Evolutionary conservation across 2,329 filamentous ascomycete species (phyloP), one percentile per base, ranked within the genome.

Genomic region (Leptographium radiaticola): DNA sequence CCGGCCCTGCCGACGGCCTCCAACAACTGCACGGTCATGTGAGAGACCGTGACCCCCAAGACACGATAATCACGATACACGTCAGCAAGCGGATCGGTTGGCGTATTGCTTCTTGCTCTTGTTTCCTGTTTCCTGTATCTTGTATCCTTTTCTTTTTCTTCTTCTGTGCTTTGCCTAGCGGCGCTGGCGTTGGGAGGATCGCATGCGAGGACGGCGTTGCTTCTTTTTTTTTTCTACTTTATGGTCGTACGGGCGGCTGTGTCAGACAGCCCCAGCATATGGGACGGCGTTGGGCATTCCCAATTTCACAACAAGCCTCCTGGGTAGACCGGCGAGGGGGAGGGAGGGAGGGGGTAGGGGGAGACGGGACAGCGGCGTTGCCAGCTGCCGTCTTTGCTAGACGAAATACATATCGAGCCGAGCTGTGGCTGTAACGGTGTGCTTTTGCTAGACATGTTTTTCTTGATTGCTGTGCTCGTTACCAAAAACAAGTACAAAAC

Each of bases 1-100:
- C 65, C 67, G 43, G 64, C 65, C 36, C 49, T 69, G 39, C 64
- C 67, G 2, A 59, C 64, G 36, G 58, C 61, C 45, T 60, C 65
- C 42, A 63, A 66, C 30, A 74, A 63, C 38, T 81, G 77, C 58
- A 58, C 55, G 46, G 38, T 62, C 1, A 62, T 62, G 60, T 62
- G 34, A 52, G 5, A 18, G 15, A 16, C 6, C 18, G 3, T 2
- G 12, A 13, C 30, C 13, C 4, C 18, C 43, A 13, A 20, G 40
- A 30, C 11, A 7, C 11, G n/a, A 36, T 3, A 25, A 16, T 45
- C 43, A 45, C 25, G 43, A 45, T 45, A 45, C 25, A 25, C 45
- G n/a, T 47, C 25, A 44, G 18, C 30, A 52, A 36, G 16, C 15
- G 47, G 45, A 33, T 34, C 1, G 43, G 43, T 20, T 45, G n/a